Evolutionary conservation across 306 rosid genomes (phyloP), one percentile per base, ranked within the genome.

Genomic region (Mucuna pruriens): DNA sequence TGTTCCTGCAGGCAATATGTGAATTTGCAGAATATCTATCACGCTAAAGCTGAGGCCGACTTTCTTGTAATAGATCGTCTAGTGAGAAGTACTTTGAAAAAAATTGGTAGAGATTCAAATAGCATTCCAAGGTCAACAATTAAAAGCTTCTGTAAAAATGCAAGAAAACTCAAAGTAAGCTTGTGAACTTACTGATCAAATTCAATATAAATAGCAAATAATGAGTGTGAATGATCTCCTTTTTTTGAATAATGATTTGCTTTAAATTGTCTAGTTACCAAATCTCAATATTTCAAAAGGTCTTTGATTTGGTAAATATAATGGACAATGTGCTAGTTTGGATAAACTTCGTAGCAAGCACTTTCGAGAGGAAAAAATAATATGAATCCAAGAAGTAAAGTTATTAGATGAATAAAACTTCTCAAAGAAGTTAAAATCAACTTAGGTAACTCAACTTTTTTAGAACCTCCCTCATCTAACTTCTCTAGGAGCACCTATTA

Each of bases 131-230:
- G 74, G 90, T 72, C 91, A 71, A 88, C 89, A 26, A 71, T 91
- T 77, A 93, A 89, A 90, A 87, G 93, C 88, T 91, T 95, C 86
- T 91, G 99, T 76, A 95, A 88, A 84, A 95, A 95, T 85, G 92
- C 98, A 42, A 89, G 99, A 89, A 95, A 95, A 82, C 93, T 95
- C 83, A 95, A 83, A 88, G 98, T 95, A 93, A 88, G 97, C 61
- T 46, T 81, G 75, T 44, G 67, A 23, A 40, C 71, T 72, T 74
- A 15, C 2, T 2, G 61, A 46, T 67, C 74, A 73, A 70, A 40
- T 80, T n/a, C 25, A 25, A 71, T 74, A 73, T 49, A 29, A 51
- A 29, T 67, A 38, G 75, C 78, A 45, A 66, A 33, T 62, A 29
- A 20, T 73, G 26, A 33, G 25, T 15, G 88, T 42, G 29, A 17